phyloP scores from a whole-genome alignment of 2,329 filamentous ascomycete species.

The Colletotrichum horii region DNA sequence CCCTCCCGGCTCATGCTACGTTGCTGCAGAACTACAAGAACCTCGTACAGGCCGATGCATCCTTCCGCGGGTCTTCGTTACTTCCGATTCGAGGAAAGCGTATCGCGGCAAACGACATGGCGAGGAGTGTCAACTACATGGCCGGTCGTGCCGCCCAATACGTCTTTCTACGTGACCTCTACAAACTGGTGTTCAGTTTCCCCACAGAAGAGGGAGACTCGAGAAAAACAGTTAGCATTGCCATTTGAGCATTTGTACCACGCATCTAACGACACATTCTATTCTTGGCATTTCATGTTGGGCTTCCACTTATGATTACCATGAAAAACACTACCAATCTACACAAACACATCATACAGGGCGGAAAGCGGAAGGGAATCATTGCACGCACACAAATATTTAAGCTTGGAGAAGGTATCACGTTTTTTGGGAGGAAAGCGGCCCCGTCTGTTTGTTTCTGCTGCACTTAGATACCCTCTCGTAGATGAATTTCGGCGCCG shows the following conservation, averaged over 20 bases:
- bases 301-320: not conserved
- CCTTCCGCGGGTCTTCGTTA: conserved; percentile 60
- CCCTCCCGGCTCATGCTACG: conserved; percentile 70
- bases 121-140: conserved; percentile 80
- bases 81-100: conserved; percentile 64
- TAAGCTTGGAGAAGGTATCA: not conserved
- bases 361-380: not conserved
- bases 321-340: not conserved
- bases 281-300: not conserved
- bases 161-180: conserved; percentile 81
- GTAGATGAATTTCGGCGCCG: conserved; percentile 20
- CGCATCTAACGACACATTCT: not conserved
- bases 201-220: conserved; percentile 77
- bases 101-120: conserved; percentile 75
- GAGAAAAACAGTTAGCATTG: conserved; percentile 68
- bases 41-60: conserved; percentile 75
- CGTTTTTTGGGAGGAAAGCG: conserved; percentile 2
- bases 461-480: conserved; percentile 25
- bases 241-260: conserved; percentile 43
- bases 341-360: not conserved
- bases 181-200: conserved; percentile 84
- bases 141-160: conserved; percentile 73
- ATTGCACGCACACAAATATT: not conserved
- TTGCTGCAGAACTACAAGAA: conserved; percentile 83
- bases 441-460: conserved; percentile 18